Conservation (phyloP, 2,329 filamentous ascomycete species). For the Fusarium floridanum region DNA sequence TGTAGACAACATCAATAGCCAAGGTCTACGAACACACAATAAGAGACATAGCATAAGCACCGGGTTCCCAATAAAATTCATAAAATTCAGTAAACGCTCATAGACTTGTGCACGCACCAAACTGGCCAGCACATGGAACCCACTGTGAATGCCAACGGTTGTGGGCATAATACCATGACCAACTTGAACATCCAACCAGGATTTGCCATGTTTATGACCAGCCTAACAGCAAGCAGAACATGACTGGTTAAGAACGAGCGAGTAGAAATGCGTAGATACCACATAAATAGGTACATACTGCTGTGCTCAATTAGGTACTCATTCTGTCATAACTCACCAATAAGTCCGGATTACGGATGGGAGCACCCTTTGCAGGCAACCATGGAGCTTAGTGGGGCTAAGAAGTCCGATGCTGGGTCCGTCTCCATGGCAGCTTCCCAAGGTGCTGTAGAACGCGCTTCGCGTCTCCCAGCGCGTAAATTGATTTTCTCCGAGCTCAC, state of each 20-base stretch:
- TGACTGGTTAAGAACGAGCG: not conserved
- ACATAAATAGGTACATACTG: not conserved
- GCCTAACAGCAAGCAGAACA: not conserved
- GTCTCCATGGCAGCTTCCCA: constrained; percentile 1
- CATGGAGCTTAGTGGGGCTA: not conserved
- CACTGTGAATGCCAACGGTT: not conserved
- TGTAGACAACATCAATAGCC: not conserved
- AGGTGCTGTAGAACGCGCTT: constrained; percentile 25
- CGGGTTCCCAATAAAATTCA: not conserved
- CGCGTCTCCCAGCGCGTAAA: constrained; percentile 47
- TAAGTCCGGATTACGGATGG: not conserved
- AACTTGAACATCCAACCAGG: not conserved
- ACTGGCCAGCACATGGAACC: not conserved
- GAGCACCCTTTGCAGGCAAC: not conserved
- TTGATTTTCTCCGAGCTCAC: constrained; percentile 43
- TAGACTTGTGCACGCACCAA: not conserved
- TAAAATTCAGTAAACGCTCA: too few relatives aligned
- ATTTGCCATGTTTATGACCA: not conserved
- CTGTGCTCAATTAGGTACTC: not conserved
- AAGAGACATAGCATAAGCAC: not conserved
- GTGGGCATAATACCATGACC: not conserved
- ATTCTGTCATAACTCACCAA: not conserved
- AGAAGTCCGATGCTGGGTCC: not conserved
- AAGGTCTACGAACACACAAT: not conserved
- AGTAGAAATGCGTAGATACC: not conserved